Evolutionary conservation across 2,329 filamentous ascomycete species (phyloP).

Genomic region (Fusarium verrucosum): DNA sequence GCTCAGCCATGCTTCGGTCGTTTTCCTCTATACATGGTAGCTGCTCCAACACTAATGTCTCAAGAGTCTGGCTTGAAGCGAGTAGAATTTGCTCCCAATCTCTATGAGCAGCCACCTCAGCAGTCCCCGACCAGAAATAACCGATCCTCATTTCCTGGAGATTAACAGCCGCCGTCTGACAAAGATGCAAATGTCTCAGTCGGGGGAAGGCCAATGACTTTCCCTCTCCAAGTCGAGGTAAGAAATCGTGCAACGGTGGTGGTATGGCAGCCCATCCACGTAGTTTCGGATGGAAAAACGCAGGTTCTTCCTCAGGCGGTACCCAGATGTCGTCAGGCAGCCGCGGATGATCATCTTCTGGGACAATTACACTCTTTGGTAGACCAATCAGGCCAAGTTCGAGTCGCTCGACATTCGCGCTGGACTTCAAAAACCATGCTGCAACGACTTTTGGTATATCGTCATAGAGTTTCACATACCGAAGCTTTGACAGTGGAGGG

Average conservation of each 20-base stretch:
- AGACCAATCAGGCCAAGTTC: not conserved
- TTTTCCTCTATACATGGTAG: not conserved
- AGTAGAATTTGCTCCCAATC: not conserved
- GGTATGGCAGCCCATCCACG: conserved; percentile 1
- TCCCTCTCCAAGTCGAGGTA: not conserved
- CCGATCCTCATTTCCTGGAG: not conserved
- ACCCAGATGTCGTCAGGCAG: not conserved
- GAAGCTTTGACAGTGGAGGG: not conserved
- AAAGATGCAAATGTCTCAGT: not conserved
- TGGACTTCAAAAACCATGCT: not conserved
- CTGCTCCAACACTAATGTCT: not conserved
- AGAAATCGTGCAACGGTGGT: not conserved
- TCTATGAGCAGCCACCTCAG: not conserved
- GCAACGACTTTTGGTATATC: not conserved
- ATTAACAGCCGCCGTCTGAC: too few species aligned
- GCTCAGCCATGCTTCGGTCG: too few species aligned
- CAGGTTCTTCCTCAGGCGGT: too few species aligned
- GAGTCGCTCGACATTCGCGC: not conserved
- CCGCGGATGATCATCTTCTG: too few species aligned
- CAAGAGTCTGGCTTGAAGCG: not conserved
- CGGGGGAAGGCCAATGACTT: not conserved
- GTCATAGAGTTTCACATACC: not conserved
- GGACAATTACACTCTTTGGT: not conserved
- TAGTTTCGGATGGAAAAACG: too few species aligned
- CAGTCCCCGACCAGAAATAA: not conserved